Conservation (phyloP, 1,139 yeast species). For the Magnusiomyces sp. region DNA sequence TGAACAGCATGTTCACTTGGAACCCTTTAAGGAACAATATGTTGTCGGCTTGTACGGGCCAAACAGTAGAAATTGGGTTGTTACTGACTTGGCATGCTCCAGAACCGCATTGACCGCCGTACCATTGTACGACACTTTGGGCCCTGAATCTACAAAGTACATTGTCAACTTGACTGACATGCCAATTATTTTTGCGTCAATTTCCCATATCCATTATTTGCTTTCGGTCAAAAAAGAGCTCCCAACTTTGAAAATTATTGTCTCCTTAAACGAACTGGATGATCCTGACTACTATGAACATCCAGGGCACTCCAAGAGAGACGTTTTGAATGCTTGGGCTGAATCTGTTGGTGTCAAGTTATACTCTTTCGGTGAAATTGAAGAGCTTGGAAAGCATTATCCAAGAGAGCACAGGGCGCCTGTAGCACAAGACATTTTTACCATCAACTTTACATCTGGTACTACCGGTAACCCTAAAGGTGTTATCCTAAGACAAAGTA, state of each 20-base stretch:
- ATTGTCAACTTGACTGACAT: constrained; percentile 48
- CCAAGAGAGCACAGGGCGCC: constrained; percentile 45
- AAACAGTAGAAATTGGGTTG: constrained; percentile 51
- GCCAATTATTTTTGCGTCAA: constrained; percentile 44
- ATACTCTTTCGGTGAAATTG: constrained; percentile 45
- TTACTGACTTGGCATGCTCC: constrained; percentile 50
- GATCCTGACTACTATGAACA: constrained; percentile 28
- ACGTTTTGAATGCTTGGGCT: constrained; percentile 29
- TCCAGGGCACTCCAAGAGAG: constrained; percentile 23
- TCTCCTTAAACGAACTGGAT: constrained; percentile 1
- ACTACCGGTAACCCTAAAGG: constrained; percentile 72
- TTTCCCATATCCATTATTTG: constrained; percentile 39
- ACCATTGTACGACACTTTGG: constrained; percentile 55
- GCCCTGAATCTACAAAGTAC: constrained; percentile 49
- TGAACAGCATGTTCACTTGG: constrained; percentile 18
- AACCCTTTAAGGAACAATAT: constrained; percentile 30
- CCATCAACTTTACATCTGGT: constrained; percentile 73
- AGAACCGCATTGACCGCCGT: constrained; percentile 45
- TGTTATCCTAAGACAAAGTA: constrained; percentile 48
- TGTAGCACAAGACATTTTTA: constrained; percentile 44
- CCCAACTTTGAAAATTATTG: constrained; percentile 36
- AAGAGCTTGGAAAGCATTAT: constrained; percentile 43
- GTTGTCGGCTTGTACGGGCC: constrained; percentile 47
- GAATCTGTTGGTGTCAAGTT: constrained; percentile 32
- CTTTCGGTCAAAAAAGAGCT: constrained; percentile 34